Evolutionary conservation across 2,329 filamentous ascomycete genomes (phyloP), one percentile per base, ranked within the genome.

Genomic region (Scedosporium dehoogii): DNA sequence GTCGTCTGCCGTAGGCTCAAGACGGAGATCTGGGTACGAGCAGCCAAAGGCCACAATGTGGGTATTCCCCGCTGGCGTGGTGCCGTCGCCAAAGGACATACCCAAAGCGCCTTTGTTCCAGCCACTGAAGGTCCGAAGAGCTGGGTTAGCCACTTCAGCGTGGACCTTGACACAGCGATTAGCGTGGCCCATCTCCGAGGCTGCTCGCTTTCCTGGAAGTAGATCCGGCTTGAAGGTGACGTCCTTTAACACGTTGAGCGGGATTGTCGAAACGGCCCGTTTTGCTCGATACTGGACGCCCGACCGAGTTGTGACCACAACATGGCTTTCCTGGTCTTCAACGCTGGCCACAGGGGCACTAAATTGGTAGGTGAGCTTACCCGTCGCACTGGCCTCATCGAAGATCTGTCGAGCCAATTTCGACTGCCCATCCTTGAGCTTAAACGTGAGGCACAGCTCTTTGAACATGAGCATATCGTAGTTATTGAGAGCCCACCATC

Each of bases 111-210:
- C 33, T 12, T 12, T 12, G 33, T 38, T 38, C 33, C 33, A 38
- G 2, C 75, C 74, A 0, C 73, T 75, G 71, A 75, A 78, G 0
- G 76, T 78, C 0, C 77, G 70, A 55, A 81, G 68, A 25, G 77
- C 74, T 0, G 67, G 69, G 59, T 76, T 72, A 0, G 69, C 67
- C 1, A 78, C 68, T 58, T 81, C 78, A 0, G 75, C 77, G 61
- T 81, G 78, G 3, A 80, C 73, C 58, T 81, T 81, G 65, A 73
- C 66, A 18, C 71, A 73, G 46, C 78, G 75, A 61, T 81, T 81
- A 10, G 79, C 73, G 63, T 81, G 77, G 0, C 76, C 77, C 0
- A 68, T 72, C 1, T 67, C 65, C 0, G 73, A 70, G 3, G 78
- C 78, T 1, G 68, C 64, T n/a, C 64, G 67, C 62, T 77, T 78